A percentile compares a stretch with the other conserved stretches of the same genome.
Conservation (phyloP, 177 flowering plant genomes). For the Vitis hybrid region DNA sequence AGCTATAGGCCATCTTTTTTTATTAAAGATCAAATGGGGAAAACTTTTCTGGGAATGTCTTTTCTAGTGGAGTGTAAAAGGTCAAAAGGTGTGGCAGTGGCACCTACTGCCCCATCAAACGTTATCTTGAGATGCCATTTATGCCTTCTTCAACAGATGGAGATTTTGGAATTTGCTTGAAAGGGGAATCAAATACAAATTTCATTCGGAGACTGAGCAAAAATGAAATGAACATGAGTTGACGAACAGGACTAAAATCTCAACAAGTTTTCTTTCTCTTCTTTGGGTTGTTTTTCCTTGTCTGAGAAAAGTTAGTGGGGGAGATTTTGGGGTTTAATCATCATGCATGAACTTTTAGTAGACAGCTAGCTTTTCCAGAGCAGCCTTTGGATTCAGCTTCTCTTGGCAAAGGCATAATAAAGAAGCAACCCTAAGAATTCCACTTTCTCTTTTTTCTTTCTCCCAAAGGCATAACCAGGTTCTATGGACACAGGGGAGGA, state of each 20-base stretch:
- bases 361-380: neutral
- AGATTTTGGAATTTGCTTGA: conserved; percentile 10
- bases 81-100: conserved; percentile 33
- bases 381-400: conserved; percentile 1
- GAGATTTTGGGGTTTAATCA: neutral
- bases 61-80: conserved; percentile 37
- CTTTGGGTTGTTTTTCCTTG: neutral
- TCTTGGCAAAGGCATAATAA: neutral
- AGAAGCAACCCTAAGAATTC: neutral
- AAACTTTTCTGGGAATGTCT: conserved; percentile 34
- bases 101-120: conserved; percentile 25
- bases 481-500: neutral
- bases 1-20: conserved; percentile 18
- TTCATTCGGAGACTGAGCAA: neutral
- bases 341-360: neutral
- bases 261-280: neutral
- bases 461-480: neutral
- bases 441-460: neutral
- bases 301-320: neutral
- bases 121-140: neutral
- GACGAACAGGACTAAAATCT: neutral
- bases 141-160: conserved; percentile 3
- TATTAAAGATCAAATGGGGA: neutral
- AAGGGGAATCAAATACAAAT: neutral
- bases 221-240: neutral